phyloP scores from a whole-genome alignment of 805 yeast genomes.

The Suhomyces kilbournensis region DNA sequence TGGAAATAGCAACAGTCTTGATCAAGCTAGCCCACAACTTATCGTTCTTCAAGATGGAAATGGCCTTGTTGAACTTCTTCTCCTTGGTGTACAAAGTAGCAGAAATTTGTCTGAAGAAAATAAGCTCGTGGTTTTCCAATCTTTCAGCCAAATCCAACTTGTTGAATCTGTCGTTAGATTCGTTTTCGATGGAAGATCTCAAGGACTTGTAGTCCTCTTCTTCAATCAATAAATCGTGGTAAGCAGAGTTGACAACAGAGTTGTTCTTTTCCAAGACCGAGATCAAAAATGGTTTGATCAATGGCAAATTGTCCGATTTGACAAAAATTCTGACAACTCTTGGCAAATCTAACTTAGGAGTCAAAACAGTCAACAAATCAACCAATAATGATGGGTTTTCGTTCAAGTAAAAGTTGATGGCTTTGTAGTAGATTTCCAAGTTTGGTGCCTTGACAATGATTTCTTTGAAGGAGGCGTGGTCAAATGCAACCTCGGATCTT shows the following conservation, averaged over 20 bases:
- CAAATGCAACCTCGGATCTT: conserved; percentile 87
- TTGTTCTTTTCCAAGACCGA: conserved; percentile 88
- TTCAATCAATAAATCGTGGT: conserved; percentile 92
- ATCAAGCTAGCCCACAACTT: conserved; percentile 94
- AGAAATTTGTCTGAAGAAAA: conserved; percentile 94
- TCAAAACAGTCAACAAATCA: conserved; percentile 78
- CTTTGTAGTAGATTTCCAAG: conserved; percentile 94
- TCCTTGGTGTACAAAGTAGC: conserved; percentile 91
- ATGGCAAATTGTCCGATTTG: conserved; percentile 92
- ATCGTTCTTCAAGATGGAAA: conserved; percentile 84
- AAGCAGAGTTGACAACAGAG: conserved; percentile 88
- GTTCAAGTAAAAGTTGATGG: conserved; percentile 87
- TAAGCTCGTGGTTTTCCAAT: conserved; percentile 84
- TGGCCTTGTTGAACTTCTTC: conserved; percentile 89
- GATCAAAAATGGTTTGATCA: conserved; percentile 91
- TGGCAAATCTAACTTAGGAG: conserved; percentile 89
- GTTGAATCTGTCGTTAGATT: conserved; percentile 83
- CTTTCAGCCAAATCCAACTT: conserved; percentile 88
- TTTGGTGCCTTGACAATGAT: conserved; percentile 92
- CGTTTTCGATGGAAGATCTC: conserved; percentile 74
- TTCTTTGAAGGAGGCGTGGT: conserved; percentile 91
- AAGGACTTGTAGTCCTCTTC: conserved; percentile 94
- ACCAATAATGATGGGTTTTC: conserved; percentile 89
- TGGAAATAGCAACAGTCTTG: conserved; percentile 83
- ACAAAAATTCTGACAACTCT: conserved; percentile 93